These are phyloP conservation scores for Tetrapisispora phaffii DNA, from an alignment of 805 yeast species.

Conservation along the genomic window DNA sequence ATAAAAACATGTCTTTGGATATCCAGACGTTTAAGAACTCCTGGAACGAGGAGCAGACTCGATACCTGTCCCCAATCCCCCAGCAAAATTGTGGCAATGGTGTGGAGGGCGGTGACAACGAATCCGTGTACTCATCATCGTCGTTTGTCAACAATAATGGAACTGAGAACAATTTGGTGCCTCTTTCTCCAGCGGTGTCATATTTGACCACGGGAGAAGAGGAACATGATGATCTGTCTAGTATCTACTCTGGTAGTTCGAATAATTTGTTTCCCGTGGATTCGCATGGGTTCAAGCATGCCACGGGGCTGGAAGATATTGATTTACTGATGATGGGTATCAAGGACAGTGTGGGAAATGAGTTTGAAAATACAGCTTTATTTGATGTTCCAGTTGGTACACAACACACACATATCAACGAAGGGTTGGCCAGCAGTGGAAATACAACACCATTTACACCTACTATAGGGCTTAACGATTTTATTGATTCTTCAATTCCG, in stretches of 20 bases:
- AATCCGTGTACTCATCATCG: constrained; percentile 1
- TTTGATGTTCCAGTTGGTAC: neutral
- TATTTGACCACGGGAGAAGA: constrained; percentile 17
- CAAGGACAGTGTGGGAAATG: constrained; percentile 4
- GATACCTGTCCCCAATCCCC: neutral
- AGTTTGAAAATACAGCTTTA: neutral
- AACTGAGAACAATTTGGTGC: neutral
- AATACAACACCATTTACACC: constrained; percentile 2
- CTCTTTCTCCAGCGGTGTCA: constrained; percentile 23
- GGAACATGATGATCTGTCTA: constrained; percentile 23
- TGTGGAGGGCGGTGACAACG: neutral
- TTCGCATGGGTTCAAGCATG: constrained; percentile 19
- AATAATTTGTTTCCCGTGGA: constrained; percentile 18
- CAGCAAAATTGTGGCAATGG: neutral
- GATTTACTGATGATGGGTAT: constrained; percentile 11
- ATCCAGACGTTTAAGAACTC: neutral
- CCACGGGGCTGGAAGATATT: constrained; percentile 17
- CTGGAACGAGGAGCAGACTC: neutral
- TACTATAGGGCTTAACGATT: constrained; percentile 17
- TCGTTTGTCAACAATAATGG: neutral
- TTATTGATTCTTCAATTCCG: constrained; percentile 6
- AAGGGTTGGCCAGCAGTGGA: neutral
- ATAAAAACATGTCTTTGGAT: neutral
- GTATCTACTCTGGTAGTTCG: constrained; percentile 21
- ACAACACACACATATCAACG: neutral